Evolutionary conservation across 225 moss, liverwort and hornwort genomes (phyloP).

Genomic region (Physcomitrellopsis africana): DNA sequence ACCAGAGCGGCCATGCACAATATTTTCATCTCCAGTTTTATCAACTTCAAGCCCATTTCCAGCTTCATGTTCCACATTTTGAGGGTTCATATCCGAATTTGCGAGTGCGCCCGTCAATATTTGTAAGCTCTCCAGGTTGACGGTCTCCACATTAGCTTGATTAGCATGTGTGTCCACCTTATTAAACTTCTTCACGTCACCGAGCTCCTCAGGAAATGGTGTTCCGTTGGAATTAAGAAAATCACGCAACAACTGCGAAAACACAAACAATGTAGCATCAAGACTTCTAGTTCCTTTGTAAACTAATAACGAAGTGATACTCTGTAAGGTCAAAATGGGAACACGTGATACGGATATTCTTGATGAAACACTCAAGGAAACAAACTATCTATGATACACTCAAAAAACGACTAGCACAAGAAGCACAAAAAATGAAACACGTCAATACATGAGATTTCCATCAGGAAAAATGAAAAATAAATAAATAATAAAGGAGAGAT

Average conservation of each 20-base stretch:
- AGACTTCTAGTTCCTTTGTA: constrained; percentile 20
- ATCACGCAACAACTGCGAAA: constrained; percentile 48
- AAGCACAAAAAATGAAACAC: constrained; percentile 15
- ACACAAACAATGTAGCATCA: constrained; percentile 29
- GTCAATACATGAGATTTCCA: not conserved
- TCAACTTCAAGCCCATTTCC: constrained; percentile 10
- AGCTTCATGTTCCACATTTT: constrained; percentile 22
- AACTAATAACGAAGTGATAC: not conserved
- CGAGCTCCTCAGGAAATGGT: constrained; percentile 32
- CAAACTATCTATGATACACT: not conserved
- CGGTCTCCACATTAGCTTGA: constrained; percentile 6
- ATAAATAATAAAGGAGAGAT: not conserved
- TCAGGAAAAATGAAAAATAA: not conserved
- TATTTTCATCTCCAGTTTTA: constrained; percentile 21
- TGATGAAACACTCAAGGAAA: not conserved
- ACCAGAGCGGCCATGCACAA: constrained; percentile 22
- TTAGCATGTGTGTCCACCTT: constrained; percentile 26
- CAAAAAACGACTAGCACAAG: constrained; percentile 3
- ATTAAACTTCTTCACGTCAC: constrained; percentile 23
- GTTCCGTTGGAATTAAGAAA: constrained; percentile 40
- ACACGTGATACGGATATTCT: constrained; percentile 8
- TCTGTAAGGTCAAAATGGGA: not conserved
- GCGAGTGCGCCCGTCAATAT: not conserved
- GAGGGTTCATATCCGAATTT: constrained; percentile 7
- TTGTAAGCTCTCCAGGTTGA: constrained; percentile 16